phyloP scores from a whole-genome alignment of 169 alveolate genomes.

The Perkinsus chesapeaki region DNA sequence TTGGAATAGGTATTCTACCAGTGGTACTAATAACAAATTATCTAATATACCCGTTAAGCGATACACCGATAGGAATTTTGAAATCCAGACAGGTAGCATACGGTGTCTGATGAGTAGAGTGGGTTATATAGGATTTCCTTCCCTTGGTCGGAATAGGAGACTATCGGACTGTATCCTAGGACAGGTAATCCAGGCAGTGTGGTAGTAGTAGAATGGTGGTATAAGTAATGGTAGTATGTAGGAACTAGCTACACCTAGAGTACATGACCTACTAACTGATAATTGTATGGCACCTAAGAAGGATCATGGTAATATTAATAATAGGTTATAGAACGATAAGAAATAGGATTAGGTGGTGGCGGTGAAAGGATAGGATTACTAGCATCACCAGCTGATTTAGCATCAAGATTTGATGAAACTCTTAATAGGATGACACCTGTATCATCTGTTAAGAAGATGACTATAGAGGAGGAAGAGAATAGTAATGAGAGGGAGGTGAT shows the following conservation, averaged over 20 bases:
- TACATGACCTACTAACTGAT: not conserved
- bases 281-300: not conserved
- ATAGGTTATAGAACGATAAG: too few relatives aligned
- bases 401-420: not conserved
- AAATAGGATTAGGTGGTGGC: too few relatives aligned
- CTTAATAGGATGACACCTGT: not conserved
- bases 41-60: not conserved
- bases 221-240: not conserved
- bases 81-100: not conserved
- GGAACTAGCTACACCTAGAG: not conserved
- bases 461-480: not conserved
- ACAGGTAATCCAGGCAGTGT: not conserved
- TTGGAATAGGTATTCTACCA: not conserved
- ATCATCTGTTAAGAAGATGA: not conserved
- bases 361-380: not conserved
- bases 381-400: not conserved
- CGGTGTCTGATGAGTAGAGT: not conserved
- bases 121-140: not conserved
- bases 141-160: not conserved
- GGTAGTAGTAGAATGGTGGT: not conserved
- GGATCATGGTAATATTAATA: not conserved
- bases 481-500: not conserved
- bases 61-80: not conserved
- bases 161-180: not conserved
- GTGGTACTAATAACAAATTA: not conserved